Evolutionary conservation across 495 filamentous ascomycete genomes (phyloP).

Genomic region (Bacidia rubella): DNA sequence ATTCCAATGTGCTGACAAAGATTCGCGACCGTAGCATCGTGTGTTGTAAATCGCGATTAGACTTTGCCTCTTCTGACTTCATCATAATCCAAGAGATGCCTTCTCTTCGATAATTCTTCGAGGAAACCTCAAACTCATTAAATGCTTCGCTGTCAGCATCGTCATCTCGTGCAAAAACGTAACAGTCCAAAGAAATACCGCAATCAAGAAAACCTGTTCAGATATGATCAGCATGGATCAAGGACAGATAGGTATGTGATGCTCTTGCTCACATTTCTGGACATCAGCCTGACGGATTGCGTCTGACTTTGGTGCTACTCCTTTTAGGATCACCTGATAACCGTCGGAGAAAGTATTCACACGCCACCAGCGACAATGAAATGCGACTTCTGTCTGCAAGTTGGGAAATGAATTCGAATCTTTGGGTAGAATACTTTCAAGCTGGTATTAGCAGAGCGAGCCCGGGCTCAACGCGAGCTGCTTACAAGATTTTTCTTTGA

Average conservation of each 20-base stretch:
- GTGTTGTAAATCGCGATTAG: background rate
- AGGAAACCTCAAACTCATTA: background rate
- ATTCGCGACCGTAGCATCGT: background rate
- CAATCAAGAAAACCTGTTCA: conserved; percentile 4
- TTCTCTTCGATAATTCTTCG: background rate
- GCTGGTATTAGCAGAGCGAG: background rate
- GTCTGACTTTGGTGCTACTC: too few species aligned
- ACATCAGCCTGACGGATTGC: too few species aligned
- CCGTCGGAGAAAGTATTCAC: too few species aligned
- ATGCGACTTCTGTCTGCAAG: background rate
- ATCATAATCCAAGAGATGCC: conserved; percentile 3
- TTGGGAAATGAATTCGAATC: background rate
- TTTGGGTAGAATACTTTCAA: background rate
- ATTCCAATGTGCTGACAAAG: conserved; percentile 1
- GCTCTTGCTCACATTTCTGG: too few species aligned
- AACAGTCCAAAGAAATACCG: background rate
- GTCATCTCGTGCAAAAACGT: conserved; percentile 1
- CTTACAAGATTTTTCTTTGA: too few species aligned
- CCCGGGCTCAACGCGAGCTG: too few species aligned
- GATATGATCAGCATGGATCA: background rate
- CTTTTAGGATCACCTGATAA: too few species aligned
- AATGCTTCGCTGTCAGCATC: background rate
- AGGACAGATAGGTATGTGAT: too few species aligned
- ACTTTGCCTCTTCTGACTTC: background rate
- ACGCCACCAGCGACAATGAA: conserved; percentile 1